Percentiles rank a stretch among this genome's conserved stretches.
phyloP scores from a whole-genome alignment of 257 asterid genomes.

The Apocynum venetum region DNA sequence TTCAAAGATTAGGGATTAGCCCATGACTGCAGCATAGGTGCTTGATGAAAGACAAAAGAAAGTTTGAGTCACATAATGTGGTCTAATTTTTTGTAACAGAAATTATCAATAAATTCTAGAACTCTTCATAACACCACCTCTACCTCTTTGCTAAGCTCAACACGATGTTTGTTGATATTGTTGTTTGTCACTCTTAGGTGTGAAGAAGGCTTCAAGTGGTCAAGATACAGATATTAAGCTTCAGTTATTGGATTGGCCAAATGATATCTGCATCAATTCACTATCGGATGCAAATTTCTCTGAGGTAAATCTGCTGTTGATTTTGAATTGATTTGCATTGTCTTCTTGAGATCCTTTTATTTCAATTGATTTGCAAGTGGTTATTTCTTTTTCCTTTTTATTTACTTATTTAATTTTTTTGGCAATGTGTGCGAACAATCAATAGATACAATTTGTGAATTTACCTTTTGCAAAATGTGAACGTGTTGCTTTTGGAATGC shows the following conservation, averaged over 20 bases:
- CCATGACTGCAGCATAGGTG: neutral
- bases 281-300: conserved; percentile 45
- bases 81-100: neutral
- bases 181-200: conserved; percentile 33
- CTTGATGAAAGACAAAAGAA: neutral
- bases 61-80: neutral
- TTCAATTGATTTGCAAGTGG: neutral
- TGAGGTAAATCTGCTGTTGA: conserved; percentile 30
- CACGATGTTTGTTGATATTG: neutral
- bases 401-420: too few species aligned
- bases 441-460: neutral
- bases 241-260: conserved; percentile 32
- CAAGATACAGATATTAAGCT: conserved; percentile 32
- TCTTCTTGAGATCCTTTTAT: neutral
- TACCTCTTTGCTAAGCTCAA: neutral
- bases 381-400: too few species aligned
- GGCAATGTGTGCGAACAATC: neutral
- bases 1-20: neutral
- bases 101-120: neutral
- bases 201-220: conserved; percentile 23
- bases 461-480: neutral
- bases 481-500: neutral
- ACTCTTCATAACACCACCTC: neutral
- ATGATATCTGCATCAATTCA: conserved; percentile 31
- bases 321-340: conserved; percentile 7